Evolutionary conservation across 352 stramenopile genomes (phyloP), one percentile per base, ranked within the genome.

Genomic region (Pythium brassicae): DNA sequence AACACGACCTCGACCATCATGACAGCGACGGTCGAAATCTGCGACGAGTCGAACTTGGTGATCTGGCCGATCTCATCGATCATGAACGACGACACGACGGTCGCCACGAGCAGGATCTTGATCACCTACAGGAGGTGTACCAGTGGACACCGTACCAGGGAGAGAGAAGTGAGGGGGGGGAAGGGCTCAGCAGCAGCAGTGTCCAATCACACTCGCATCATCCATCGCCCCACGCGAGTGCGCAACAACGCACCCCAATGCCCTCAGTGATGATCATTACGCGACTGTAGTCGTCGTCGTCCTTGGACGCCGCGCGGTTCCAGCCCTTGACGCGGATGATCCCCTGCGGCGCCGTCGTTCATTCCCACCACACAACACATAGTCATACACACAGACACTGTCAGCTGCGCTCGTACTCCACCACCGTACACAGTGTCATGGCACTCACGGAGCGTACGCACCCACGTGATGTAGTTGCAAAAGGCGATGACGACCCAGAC

Each of bases 221-320:
- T 49, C 25, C 15, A 22, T 29, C 14, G 29, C 12, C 11, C 22
- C n/a, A n/a, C n/a, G n/a, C n/a, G n/a, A n/a, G n/a, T n/a, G n/a
- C n/a, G 17, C 8, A 46, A 22, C 17, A 14, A 54, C 60, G 27
- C 69, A 86, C 84, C 19, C 73, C 76, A 62, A 94, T 92, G 50
- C 82, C 78, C 55, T 94, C 84, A 0, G 82, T 91, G 58, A 94
- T 80, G 67, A 94, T 92, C 84, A 94, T 88, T 14, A 91, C 76
- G 49, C 83, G 68, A 66, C 80, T 90, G 57, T 91, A 90, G 65
- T 92, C 82, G 65, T 94, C 82, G 46, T 94, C 79, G 39, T 88
- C 77, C 56, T 83, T 85, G 26, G 71, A 77, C 17, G 79, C 72
- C 10, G 74, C 53, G 20, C 78, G 69, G 44, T 81, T 89, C 84